Conservation (phyloP, 352 stramenopile genomes). For the Thraustochytrium striatum region DNA sequence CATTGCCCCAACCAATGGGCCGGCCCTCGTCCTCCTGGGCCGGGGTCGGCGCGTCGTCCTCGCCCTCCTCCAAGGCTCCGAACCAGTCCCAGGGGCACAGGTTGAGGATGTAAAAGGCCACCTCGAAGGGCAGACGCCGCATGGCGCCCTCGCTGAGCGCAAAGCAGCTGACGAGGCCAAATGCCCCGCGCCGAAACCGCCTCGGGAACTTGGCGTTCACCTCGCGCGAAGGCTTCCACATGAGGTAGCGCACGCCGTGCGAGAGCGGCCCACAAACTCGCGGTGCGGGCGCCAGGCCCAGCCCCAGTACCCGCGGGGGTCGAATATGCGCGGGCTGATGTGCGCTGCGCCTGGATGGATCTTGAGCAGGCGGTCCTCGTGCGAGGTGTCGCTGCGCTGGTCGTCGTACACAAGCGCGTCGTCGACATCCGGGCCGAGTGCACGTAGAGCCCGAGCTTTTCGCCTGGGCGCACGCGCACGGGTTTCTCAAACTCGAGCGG, state of each 20-base stretch:
- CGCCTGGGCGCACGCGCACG: slow-evolving; percentile 52
- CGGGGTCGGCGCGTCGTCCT: background rate
- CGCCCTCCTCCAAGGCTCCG: slow-evolving; percentile 6
- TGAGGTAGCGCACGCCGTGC: slow-evolving; percentile 52
- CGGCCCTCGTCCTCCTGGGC: background rate
- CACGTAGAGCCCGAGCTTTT: slow-evolving; percentile 64
- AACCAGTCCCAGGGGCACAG: slow-evolving; percentile 73
- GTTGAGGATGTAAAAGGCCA: slow-evolving; percentile 71
- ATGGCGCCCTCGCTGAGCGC: no score
- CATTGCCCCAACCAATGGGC: background rate
- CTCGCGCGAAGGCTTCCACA: slow-evolving; percentile 37
- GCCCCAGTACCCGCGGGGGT: slow-evolving; percentile 60
- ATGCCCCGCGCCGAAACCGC: slow-evolving; percentile 26
- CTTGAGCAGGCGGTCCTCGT: slow-evolving; percentile 64
- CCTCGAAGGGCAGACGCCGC: slow-evolving; percentile 62
- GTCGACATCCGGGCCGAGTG: slow-evolving; percentile 59
- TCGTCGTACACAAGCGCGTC: slow-evolving; percentile 72
- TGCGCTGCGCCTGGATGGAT: slow-evolving; percentile 64
- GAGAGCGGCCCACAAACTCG: slow-evolving; percentile 63
- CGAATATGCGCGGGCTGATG: slow-evolving; percentile 62
- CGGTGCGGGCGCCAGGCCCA: slow-evolving; percentile 65
- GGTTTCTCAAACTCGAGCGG: slow-evolving; percentile 25
- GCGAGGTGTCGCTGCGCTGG: slow-evolving; percentile 53
- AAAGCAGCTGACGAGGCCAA: slow-evolving; percentile 59
- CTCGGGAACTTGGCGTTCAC: slow-evolving; percentile 24